Percentiles rank a stretch among this genome's conserved stretches.
These are phyloP conservation scores for Jackrogersella minutella DNA, from an alignment of 495 filamentous ascomycete species.

Conservation along the genomic window DNA sequence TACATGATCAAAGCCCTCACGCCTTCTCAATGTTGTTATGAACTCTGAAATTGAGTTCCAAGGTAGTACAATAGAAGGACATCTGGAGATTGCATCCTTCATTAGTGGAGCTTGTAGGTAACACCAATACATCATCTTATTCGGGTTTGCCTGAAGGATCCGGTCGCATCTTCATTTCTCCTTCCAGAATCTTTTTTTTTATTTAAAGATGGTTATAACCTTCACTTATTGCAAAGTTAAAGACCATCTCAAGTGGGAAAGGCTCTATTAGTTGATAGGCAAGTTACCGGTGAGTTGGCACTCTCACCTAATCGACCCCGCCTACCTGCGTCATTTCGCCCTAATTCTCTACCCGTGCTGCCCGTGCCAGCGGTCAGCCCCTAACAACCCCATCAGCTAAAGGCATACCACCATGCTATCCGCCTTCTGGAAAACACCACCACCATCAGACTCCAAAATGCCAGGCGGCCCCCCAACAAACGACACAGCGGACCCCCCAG, in stretches of 20 bases:
- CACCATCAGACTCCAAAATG: conserved; percentile 15
- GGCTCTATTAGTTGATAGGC: too few species aligned
- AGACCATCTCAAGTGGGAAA: too few species aligned
- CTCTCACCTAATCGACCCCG: neutral
- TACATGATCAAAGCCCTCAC: too few species aligned
- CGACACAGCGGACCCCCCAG: conserved; percentile 26
- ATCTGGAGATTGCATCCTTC: too few species aligned
- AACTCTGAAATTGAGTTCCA: too few species aligned
- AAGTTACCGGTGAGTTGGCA: too few species aligned
- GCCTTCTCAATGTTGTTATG: too few species aligned
- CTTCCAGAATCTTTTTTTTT: neutral
- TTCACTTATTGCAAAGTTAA: too few species aligned
- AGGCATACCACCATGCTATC: conserved; percentile 40
- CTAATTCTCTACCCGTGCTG: too few species aligned
- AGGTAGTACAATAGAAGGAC: neutral
- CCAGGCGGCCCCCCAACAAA: conserved; percentile 23
- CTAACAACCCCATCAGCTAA: too few species aligned
- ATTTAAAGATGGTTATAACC: too few species aligned
- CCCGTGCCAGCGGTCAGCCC: too few species aligned
- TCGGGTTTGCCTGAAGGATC: neutral
- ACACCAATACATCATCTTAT: neutral
- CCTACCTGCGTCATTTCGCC: conserved; percentile 24
- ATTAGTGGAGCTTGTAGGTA: neutral
- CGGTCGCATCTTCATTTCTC: neutral
- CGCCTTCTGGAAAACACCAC: conserved; percentile 28